phyloP scores from a whole-genome alignment of 768 basidiomycete genomes.

The Fomitopsis pulvina region DNA sequence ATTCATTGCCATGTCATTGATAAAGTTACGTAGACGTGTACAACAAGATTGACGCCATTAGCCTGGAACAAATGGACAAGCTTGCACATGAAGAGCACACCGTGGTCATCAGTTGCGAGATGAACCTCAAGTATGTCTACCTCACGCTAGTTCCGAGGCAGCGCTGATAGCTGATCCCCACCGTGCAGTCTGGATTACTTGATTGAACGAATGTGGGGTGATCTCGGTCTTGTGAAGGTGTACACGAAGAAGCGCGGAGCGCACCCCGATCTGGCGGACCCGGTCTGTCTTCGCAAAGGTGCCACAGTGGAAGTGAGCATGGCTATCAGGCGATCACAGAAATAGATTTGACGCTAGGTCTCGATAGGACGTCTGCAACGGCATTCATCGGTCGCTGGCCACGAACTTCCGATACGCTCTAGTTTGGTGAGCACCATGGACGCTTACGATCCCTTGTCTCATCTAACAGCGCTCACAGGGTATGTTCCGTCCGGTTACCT shows the following conservation, averaged over 20 bases:
- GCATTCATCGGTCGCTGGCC: conserved; percentile 85
- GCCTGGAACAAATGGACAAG: conserved; percentile 76
- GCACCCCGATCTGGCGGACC: conserved; percentile 87
- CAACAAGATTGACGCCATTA: conserved; percentile 93
- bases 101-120: conserved; percentile 95
- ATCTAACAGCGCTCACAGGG: conserved; percentile 7
- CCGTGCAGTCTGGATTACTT: conserved; percentile 59
- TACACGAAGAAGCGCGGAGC: conserved; percentile 98
- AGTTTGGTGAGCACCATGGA: conserved; percentile 63
- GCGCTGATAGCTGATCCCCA: conserved; percentile 6
- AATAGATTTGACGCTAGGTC: not conserved
- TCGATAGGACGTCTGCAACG: conserved; percentile 77
- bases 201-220: conserved; percentile 73
- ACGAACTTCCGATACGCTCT: conserved; percentile 92
- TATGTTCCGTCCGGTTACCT: not conserved
- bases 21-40: conserved; percentile 63
- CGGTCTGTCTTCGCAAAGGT: conserved; percentile 84
- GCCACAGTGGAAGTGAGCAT: conserved; percentile 79
- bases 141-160: not conserved
- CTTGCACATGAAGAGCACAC: conserved; percentile 76
- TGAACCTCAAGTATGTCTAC: conserved; percentile 70
- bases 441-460: conserved; percentile 2
- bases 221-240: conserved; percentile 78
- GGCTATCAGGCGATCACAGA: not conserved
- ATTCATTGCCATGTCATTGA: too few relatives aligned